Evolutionary conservation across 192 early-diverging fungal genomes (phyloP).

Genomic region (Funneliformis mosseae): DNA sequence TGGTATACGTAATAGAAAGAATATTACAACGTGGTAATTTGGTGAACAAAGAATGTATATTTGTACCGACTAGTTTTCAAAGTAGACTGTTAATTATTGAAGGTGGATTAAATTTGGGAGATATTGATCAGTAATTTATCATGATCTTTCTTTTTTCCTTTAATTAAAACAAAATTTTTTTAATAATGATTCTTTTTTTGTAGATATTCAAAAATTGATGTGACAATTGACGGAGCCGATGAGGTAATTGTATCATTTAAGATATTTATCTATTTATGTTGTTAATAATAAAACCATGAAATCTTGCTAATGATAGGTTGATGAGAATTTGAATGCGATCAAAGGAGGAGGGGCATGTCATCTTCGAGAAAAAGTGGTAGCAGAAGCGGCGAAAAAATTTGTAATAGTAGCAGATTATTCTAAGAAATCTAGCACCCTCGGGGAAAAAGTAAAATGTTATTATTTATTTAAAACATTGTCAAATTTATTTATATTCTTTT

Average conservation of each 20-base stretch:
- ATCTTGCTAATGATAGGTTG: slow-evolving; percentile 53
- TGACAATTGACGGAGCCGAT: slow-evolving; percentile 93
- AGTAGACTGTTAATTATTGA: slow-evolving; percentile 81
- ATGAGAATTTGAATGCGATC: slow-evolving; percentile 85
- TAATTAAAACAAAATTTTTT: background rate
- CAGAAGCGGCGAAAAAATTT: slow-evolving; percentile 77
- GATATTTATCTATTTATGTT: background rate
- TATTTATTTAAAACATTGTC: background rate
- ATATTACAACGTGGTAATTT: slow-evolving; percentile 66
- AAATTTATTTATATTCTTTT: background rate
- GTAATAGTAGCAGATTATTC: slow-evolving; percentile 90
- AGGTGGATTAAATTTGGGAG: slow-evolving; percentile 76
- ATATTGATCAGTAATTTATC: slow-evolving; percentile 69
- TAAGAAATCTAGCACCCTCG: slow-evolving; percentile 78
- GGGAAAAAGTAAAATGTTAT: slow-evolving; percentile 56
- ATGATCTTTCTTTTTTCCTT: slow-evolving; percentile 26
- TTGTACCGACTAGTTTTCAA: slow-evolving; percentile 94
- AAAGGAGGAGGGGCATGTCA: slow-evolving; percentile 96
- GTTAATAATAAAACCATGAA: background rate
- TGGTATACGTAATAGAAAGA: slow-evolving; percentile 85
- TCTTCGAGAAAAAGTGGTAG: slow-evolving; percentile 92
- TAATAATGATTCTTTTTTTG: background rate
- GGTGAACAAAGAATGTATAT: slow-evolving; percentile 68
- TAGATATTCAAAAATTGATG: slow-evolving; percentile 76
- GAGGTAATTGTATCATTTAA: slow-evolving; percentile 50